Conservation (phyloP, 2,329 filamentous ascomycete species). For the Talaromyces verruculosus region DNA sequence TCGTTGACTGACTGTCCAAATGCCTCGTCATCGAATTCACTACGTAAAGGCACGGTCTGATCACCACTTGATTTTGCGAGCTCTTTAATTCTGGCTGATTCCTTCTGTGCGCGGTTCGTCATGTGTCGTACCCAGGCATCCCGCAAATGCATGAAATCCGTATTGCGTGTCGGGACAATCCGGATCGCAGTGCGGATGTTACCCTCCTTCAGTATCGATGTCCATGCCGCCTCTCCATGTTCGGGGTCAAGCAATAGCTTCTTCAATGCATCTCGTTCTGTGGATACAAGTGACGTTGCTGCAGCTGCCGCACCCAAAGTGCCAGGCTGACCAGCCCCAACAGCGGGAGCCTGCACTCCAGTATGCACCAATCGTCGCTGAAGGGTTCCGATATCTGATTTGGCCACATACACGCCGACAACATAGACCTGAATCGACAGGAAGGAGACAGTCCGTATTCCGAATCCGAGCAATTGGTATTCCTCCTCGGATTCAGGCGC, state of each 20-base stretch:
- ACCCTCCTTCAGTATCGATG: constrained; percentile 63
- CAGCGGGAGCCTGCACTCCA: constrained; percentile 46
- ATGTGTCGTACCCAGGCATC: constrained; percentile 90
- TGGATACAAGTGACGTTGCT: constrained; percentile 78
- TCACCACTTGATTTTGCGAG: neutral
- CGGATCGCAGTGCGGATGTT: constrained; percentile 75
- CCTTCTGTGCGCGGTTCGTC: constrained; percentile 65
- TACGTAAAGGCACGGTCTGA: constrained; percentile 21
- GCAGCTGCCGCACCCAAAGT: constrained; percentile 45
- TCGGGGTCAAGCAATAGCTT: constrained; percentile 67
- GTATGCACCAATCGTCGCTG: constrained; percentile 74
- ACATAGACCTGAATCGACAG: constrained; percentile 90
- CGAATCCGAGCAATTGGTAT: constrained; percentile 85
- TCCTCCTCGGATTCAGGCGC: constrained; percentile 56
- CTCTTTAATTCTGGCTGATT: constrained; percentile 50
- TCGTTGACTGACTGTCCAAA: constrained; percentile 74
- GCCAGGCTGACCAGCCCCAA: constrained; percentile 45
- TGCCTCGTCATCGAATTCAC: constrained; percentile 65
- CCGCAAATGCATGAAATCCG: constrained; percentile 87
- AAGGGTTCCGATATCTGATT: constrained; percentile 74
- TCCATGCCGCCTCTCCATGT: constrained; percentile 72
- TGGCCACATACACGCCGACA: constrained; percentile 87
- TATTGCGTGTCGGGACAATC: constrained; percentile 87
- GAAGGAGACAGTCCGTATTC: constrained; percentile 86
- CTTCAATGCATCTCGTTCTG: constrained; percentile 74